phyloP scores from a whole-genome alignment of 352 stramenopile genomes.

The Pythium biforme region DNA sequence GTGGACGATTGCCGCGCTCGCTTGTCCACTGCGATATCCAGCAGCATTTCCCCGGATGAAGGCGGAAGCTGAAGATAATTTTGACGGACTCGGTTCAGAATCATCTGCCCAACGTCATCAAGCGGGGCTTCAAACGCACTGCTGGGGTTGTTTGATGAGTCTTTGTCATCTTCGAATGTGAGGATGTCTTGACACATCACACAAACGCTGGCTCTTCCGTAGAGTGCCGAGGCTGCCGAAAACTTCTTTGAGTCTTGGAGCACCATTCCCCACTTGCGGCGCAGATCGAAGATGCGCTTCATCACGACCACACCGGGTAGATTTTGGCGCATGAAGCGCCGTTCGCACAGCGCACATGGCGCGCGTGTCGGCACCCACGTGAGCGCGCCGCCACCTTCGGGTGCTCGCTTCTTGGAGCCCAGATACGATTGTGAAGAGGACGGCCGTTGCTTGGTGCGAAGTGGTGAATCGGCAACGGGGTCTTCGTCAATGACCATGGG shows the following conservation, averaged over 20 bases:
- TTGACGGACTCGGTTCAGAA: constrained; percentile 13
- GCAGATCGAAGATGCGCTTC: constrained; percentile 33
- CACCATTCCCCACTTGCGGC: constrained; percentile 32
- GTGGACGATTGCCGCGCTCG: constrained; percentile 33
- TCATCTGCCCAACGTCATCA: constrained; percentile 29
- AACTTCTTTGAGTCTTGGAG: constrained; percentile 34
- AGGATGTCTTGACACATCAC: constrained; percentile 33
- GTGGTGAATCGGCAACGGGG: neutral
- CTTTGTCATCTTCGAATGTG: constrained; percentile 27
- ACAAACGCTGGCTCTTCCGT: constrained; percentile 26
- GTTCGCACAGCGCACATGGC: constrained; percentile 28
- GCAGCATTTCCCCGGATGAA: constrained; percentile 15
- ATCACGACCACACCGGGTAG: constrained; percentile 30
- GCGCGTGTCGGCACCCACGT: constrained; percentile 29
- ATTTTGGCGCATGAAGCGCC: constrained; percentile 23
- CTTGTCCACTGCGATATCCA: constrained; percentile 29
- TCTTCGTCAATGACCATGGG: constrained; percentile 21
- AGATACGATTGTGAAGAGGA: constrained; percentile 24
- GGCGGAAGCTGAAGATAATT: constrained; percentile 16
- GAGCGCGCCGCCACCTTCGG: neutral
- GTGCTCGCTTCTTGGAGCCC: neutral
- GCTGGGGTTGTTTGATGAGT: neutral
- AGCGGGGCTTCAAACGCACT: constrained; percentile 1
- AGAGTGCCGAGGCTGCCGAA: constrained; percentile 28
- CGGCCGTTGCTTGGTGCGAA: neutral